Percentiles rank a stretch among this genome's conserved stretches.
Conservation (phyloP, 2,329 filamentous ascomycete genomes). For the Zasmidium citrigriseum region DNA sequence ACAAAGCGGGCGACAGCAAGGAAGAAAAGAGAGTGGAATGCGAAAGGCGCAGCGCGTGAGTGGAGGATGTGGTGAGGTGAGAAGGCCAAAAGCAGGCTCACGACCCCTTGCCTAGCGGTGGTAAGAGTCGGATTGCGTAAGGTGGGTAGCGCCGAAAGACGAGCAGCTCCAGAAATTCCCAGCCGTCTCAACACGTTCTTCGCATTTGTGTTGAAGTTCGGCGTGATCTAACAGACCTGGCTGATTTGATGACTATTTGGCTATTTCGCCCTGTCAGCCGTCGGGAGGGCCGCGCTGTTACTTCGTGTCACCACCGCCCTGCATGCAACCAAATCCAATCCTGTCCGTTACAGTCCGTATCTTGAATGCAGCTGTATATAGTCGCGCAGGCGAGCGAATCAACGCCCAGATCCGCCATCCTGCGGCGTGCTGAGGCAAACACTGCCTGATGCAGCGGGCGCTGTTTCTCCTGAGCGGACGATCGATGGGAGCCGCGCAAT, state of each 20-base stretch:
- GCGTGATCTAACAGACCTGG: too few relatives aligned
- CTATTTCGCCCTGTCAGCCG: neutral
- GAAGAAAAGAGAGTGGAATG: neutral
- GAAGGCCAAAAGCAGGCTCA: neutral
- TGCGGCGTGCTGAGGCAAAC: too few relatives aligned
- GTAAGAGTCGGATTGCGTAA: neutral
- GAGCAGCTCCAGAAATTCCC: too few relatives aligned
- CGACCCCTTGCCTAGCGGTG: neutral
- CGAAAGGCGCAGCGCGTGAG: neutral
- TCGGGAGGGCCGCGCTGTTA: neutral
- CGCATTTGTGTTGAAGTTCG: neutral
- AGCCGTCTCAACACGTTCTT: too few relatives aligned
- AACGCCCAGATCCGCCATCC: too few relatives aligned
- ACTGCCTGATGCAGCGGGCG: too few relatives aligned
- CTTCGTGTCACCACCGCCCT: too few relatives aligned
- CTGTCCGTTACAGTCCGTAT: neutral
- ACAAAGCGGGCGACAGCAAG: neutral
- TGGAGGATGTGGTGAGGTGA: neutral
- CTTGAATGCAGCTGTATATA: too few relatives aligned
- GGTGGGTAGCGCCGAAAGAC: neutral
- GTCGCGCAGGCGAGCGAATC: too few relatives aligned
- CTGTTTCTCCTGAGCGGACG: too few relatives aligned
- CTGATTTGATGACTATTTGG: neutral
- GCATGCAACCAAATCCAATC: neutral
- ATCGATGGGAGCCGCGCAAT: too few relatives aligned